Conservation (phyloP, 805 yeast genomes). For the Nakazawaea populi region DNA sequence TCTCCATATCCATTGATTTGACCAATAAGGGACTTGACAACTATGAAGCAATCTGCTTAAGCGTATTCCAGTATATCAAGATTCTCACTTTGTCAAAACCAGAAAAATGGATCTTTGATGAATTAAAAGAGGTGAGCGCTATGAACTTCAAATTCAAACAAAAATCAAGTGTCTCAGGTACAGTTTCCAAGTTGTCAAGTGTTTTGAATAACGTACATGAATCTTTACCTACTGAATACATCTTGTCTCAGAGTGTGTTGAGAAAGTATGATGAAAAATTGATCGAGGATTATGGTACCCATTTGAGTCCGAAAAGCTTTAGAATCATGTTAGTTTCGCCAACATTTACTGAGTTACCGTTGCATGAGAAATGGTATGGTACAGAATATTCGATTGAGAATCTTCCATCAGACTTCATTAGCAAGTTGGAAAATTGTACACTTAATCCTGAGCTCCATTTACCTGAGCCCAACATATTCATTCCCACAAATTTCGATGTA, state of each 20-base stretch:
- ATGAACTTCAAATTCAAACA: constrained; percentile 77
- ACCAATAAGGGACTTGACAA: constrained; percentile 66
- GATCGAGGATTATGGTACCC: constrained; percentile 42
- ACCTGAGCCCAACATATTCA: constrained; percentile 73
- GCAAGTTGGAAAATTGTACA: constrained; percentile 25
- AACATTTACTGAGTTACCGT: constrained; percentile 41
- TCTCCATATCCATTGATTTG: constrained; percentile 67
- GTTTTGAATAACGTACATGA: constrained; percentile 45
- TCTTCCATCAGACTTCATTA: constrained; percentile 33
- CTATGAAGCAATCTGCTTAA: constrained; percentile 53
- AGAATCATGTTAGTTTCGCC: constrained; percentile 50
- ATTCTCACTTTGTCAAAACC: constrained; percentile 55
- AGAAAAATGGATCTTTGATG: constrained; percentile 76
- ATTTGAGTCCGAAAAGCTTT: constrained; percentile 54
- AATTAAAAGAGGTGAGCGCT: constrained; percentile 59
- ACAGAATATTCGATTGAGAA: constrained; percentile 60
- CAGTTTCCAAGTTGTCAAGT: constrained; percentile 66
- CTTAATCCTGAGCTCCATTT: constrained; percentile 38
- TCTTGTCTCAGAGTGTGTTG: constrained; percentile 53
- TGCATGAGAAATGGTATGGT: constrained; percentile 83
- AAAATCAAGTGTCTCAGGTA: constrained; percentile 62
- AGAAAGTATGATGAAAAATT: constrained; percentile 52
- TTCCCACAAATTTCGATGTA: constrained; percentile 74
- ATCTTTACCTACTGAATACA: constrained; percentile 54
- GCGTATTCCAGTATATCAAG: constrained; percentile 68